Conservation (phyloP, 306 rosid genomes). For the Erythrophleum fordii region DNA sequence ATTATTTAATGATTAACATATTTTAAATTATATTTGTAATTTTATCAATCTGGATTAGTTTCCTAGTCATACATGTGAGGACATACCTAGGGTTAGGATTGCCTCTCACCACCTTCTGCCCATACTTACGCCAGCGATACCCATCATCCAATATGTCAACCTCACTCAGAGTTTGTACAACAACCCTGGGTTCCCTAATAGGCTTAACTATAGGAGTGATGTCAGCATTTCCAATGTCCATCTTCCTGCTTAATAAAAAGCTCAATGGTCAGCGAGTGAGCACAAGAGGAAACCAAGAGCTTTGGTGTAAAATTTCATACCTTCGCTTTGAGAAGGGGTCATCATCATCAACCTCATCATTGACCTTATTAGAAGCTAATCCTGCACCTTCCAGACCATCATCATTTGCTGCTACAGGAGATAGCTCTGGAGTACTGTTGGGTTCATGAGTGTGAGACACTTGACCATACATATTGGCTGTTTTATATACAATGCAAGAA, state of each 20-base stretch:
- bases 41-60: conserved; percentile 14
- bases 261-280: conserved; percentile 32
- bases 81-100: conserved; percentile 98
- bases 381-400: conserved; percentile 67
- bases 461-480: conserved; percentile 64
- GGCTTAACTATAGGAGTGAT: conserved; percentile 85
- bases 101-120: conserved; percentile 99
- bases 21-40: conserved; percentile 22
- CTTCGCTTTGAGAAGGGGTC: conserved; percentile 89
- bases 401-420: conserved; percentile 64
- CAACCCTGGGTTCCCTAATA: conserved; percentile 97
- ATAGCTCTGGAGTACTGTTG: conserved; percentile 68
- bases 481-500: conserved; percentile 57
- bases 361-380: conserved; percentile 51
- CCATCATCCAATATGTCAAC: conserved; percentile 99
- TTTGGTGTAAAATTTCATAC: conserved; percentile 51
- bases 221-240: conserved; percentile 73
- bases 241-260: conserved; percentile 67
- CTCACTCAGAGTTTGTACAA: conserved; percentile 97
- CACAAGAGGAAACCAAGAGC: conserved; percentile 33
- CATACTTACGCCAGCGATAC: conserved; percentile 99
- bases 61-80: conserved; percentile 30
- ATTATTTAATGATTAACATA: neutral
- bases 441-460: conserved; percentile 60
- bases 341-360: conserved; percentile 84